Percentiles rank a stretch among this genome's conserved stretches.
Evolutionary conservation across 352 stramenopile species (phyloP).

Genomic region (Pythium apleroticum): DNA sequence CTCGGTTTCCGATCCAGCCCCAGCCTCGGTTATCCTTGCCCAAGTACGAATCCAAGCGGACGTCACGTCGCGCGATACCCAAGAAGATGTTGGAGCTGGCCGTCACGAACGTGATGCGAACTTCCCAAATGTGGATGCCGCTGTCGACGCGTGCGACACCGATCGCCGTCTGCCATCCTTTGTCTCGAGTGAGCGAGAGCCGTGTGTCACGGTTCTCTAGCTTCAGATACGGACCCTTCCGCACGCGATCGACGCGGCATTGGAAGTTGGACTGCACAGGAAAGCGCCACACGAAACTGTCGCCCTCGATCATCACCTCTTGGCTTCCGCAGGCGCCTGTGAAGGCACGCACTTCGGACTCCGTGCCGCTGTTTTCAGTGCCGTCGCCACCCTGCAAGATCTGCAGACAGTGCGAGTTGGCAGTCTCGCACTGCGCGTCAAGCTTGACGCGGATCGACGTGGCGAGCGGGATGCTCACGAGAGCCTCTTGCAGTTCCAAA

Average conservation of each 20-base stretch:
- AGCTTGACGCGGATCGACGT: slow-evolving; percentile 85
- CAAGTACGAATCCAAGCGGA: slow-evolving; percentile 87
- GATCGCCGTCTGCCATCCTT: slow-evolving; percentile 88
- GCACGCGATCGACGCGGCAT: slow-evolving; percentile 80
- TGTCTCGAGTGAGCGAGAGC: slow-evolving; percentile 82
- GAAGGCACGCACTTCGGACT: slow-evolving; percentile 85
- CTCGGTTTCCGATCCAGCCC: slow-evolving; percentile 90
- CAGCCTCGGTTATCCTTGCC: slow-evolving; percentile 91
- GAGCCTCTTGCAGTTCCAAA: slow-evolving; percentile 72
- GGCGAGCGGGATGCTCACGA: slow-evolving; percentile 80
- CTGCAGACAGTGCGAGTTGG: slow-evolving; percentile 85
- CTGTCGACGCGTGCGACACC: slow-evolving; percentile 85
- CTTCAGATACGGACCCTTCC: slow-evolving; percentile 87
- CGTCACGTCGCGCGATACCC: slow-evolving; percentile 79
- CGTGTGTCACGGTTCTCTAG: slow-evolving; percentile 86
- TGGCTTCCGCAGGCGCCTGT: slow-evolving; percentile 78
- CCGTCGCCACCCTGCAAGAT: slow-evolving; percentile 77
- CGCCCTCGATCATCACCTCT: slow-evolving; percentile 84
- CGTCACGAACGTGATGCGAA: slow-evolving; percentile 84
- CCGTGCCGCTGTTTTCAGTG: slow-evolving; percentile 39
- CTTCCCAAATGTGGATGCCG: slow-evolving; percentile 88
- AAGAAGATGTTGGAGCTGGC: slow-evolving; percentile 91
- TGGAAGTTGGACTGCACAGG: slow-evolving; percentile 89
- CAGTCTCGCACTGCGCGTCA: slow-evolving; percentile 71
- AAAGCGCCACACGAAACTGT: slow-evolving; percentile 88